Base-by-base conservation (phyloP, 805 yeast genomes). In the Hanseniaspora lachancei region DNA sequence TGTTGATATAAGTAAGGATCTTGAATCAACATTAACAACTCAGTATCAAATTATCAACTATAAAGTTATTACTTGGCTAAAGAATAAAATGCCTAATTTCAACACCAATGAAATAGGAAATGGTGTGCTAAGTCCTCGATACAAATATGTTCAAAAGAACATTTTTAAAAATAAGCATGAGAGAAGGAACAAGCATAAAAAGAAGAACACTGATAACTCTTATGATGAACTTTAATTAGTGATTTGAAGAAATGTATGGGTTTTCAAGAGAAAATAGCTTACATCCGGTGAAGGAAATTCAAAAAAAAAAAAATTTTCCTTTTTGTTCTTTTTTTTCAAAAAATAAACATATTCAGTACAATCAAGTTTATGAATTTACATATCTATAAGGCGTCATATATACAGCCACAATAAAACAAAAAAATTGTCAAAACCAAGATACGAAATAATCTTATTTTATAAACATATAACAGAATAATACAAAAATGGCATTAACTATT, bases 161-260 rank as follows among this genome's bases (percentile, higher is more conserved):
- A 39, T 44, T 6, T 53, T 53, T 15, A 53, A 53, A 40, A 46
- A 38, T 36, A 46, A 46, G 15, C 39, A 46, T 20, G 16, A 29
- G 4, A 24, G 21, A 23, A 42, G 15, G 16, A 51, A 21, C 27
- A 44, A 46, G 18, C 20, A 46, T 18, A 29, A 35, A 13, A 41
- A 40, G 23, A 38, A 40, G 15, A 36, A 20, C 6, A 15, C 13
- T 3, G 6, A 9, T 34, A 24, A 34, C 6, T 10, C 21, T n/a
- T 32, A 15, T 20, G 56, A 53, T 46, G 56, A 53, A 16, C 40
- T 53, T 13, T 32, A 12, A 32, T 32, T 32, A 8, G 5, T 3
- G 3, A 10, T 13, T 18, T 53, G 35, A 39, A 29, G 29, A 13
- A 38, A 16, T 10, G 5, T 32, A 2, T 24, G 9, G 13, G 10